Evolutionary conservation across 306 rosid genomes (phyloP), one percentile per base, ranked within the genome.

Genomic region (Castanea mollissima): DNA sequence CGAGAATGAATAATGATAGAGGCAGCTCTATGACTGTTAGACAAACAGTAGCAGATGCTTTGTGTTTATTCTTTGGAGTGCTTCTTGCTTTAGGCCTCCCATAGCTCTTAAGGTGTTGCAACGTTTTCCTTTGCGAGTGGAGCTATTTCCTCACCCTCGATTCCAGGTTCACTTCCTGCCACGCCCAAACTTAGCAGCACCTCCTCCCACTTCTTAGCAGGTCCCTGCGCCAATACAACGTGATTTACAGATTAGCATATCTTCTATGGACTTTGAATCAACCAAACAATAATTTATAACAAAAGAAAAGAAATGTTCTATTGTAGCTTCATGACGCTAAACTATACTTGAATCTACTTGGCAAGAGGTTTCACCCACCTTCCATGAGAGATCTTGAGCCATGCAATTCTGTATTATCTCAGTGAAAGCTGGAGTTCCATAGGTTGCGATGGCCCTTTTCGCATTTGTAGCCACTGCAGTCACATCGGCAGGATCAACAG

Each of bases 351-450:
- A 38, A 38, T 38, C 46, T 38, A 38, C 46, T 38, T 38, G 46
- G 46, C 46, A 38, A 4, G 25, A 6, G 55, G 63, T 62, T 75
- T 73, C 55, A 60, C 86, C 78, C 73, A 93, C 97, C 97, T 87
- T 91, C 97, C 97, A 93, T 14, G 96, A 93, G 57, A 89, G 88
- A 76, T 93, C 97, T 86, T 78, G 96, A 55, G 92, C 92, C 97
- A 91, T 93, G 87, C 92, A 83, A 71, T 89, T 93, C 74, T 80
- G 55, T 32, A 87, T 87, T 8, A 93, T 87, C 88, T 93, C 92
- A 16, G 83, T 32, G 31, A 91, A 84, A 79, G 89, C 90, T 25
- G 51, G 78, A 76, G 96, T 85, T 78, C 94, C 91, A 62, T 84
- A 69, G 9, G 83, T 74, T 25, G 54, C 71, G 57, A 88, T 88